A percentile compares a stretch with the other conserved stretches of the same genome.
Evolutionary conservation across 192 early-diverging fungal genomes (phyloP).

Genomic region (Entrophospora sp.): DNA sequence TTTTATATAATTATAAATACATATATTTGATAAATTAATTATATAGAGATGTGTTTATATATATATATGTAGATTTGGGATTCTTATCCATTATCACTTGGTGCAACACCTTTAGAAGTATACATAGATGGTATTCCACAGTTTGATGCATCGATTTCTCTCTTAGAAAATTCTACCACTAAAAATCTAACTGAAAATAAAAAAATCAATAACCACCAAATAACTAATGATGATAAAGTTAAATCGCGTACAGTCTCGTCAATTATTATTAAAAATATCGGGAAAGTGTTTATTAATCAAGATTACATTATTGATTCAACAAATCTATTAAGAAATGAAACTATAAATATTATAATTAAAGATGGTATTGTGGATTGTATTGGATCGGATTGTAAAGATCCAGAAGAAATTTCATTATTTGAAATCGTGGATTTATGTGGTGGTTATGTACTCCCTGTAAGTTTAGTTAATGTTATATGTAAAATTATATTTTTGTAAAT

Average conservation of each 20-base stretch:
- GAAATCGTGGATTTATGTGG: slow-evolving; percentile 44
- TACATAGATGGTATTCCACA: slow-evolving; percentile 63
- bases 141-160: slow-evolving; percentile 28
- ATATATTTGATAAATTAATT: neutral
- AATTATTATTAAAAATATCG: slow-evolving; percentile 37
- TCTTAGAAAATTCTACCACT: neutral
- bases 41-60: neutral
- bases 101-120: slow-evolving; percentile 65
- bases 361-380: slow-evolving; percentile 28
- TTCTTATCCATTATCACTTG: slow-evolving; percentile 54
- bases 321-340: slow-evolving; percentile 16
- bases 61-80: slow-evolving; percentile 54
- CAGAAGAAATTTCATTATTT: slow-evolving; percentile 15
- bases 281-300: slow-evolving; percentile 23
- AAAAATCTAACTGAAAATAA: slow-evolving; percentile 11
- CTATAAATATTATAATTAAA: slow-evolving; percentile 20
- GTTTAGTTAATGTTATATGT: slow-evolving; percentile 14
- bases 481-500: too few species aligned
- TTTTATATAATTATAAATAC: too few species aligned
- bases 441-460: slow-evolving; percentile 50
- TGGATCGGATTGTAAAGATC: slow-evolving; percentile 22
- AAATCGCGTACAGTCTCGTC: slow-evolving; percentile 19
- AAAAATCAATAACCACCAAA: slow-evolving; percentile 17
- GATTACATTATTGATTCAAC: neutral
- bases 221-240: slow-evolving; percentile 4